phyloP scores from a whole-genome alignment of 2,329 filamentous ascomycete species.

The Biscogniauxia marginata region DNA sequence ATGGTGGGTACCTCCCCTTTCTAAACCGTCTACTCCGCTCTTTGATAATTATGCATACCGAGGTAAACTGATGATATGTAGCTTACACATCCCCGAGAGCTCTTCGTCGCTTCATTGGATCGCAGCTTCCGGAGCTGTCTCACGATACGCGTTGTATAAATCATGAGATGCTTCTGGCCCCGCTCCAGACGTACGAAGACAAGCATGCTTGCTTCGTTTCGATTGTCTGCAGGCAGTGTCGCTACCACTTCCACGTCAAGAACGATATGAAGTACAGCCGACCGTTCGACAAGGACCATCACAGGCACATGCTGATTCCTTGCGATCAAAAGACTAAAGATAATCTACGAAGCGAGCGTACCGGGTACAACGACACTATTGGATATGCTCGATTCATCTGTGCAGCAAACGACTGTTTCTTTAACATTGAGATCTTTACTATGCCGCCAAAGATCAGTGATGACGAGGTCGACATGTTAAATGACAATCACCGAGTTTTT shows the following conservation, averaged over 20 bases:
- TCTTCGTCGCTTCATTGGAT: slow-evolving; percentile 25
- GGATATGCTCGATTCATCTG: slow-evolving; percentile 26
- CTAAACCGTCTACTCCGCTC: background rate
- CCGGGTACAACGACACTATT: slow-evolving; percentile 12
- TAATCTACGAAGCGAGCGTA: slow-evolving; percentile 6
- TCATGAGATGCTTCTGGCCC: slow-evolving; percentile 28
- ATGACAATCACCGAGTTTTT: slow-evolving; percentile 44
- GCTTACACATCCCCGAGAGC: slow-evolving; percentile 31
- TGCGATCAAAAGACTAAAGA: slow-evolving; percentile 10
- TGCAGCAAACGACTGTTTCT: slow-evolving; percentile 24
- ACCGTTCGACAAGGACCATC: slow-evolving; percentile 18
- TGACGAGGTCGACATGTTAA: slow-evolving; percentile 43
- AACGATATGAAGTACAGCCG: slow-evolving; percentile 12
- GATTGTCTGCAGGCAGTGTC: slow-evolving; percentile 27
- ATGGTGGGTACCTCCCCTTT: background rate
- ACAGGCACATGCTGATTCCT: slow-evolving; percentile 29
- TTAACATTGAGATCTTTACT: slow-evolving; percentile 48
- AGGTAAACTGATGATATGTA: slow-evolving; percentile 10
- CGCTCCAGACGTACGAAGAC: slow-evolving; percentile 17
- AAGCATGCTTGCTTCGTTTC: slow-evolving; percentile 22
- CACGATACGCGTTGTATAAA: slow-evolving; percentile 14
- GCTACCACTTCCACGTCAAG: slow-evolving; percentile 30
- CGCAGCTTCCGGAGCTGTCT: slow-evolving; percentile 19
- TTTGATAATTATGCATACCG: background rate
- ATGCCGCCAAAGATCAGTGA: slow-evolving; percentile 43